phyloP scores from a whole-genome alignment of 768 basidiomycete species.

The Termitomyces eurrhizus region DNA sequence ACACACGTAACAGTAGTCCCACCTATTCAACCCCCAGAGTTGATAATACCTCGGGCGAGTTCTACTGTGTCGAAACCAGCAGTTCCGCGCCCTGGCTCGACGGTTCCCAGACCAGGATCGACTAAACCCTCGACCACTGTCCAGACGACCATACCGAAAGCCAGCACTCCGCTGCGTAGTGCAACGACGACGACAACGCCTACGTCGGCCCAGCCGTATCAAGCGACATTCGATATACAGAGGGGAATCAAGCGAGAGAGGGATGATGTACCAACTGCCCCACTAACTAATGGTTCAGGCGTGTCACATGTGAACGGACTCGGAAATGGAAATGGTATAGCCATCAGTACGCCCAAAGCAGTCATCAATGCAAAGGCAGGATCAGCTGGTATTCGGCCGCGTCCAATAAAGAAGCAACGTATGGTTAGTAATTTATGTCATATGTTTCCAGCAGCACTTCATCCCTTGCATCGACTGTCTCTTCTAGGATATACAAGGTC shows the following conservation, averaged over 20 bases:
- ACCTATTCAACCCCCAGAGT: conserved; percentile 17
- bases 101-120: conserved; percentile 25
- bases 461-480: background rate
- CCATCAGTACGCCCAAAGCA: conserved; percentile 25
- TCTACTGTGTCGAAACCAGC: conserved; percentile 14
- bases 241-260: conserved; percentile 42
- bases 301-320: conserved; percentile 18
- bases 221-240: conserved; percentile 16
- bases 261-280: conserved; percentile 24
- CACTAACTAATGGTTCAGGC: conserved; percentile 24
- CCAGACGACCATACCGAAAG: conserved; percentile 18
- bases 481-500: conserved; percentile 59
- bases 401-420: conserved; percentile 74
- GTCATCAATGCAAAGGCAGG: conserved; percentile 57
- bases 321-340: conserved; percentile 14
- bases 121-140: conserved; percentile 19
- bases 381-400: conserved; percentile 50
- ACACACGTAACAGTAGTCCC: conserved; percentile 15
- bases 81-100: conserved; percentile 18
- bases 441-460: background rate
- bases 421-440: conserved; percentile 45
- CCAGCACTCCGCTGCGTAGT: conserved; percentile 22
- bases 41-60: conserved; percentile 20
- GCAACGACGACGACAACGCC: conserved; percentile 26
- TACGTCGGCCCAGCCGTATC: conserved; percentile 21